phyloP scores from a whole-genome alignment of 192 early-diverging fungal species.

The Umbelopsis vinacea region DNA sequence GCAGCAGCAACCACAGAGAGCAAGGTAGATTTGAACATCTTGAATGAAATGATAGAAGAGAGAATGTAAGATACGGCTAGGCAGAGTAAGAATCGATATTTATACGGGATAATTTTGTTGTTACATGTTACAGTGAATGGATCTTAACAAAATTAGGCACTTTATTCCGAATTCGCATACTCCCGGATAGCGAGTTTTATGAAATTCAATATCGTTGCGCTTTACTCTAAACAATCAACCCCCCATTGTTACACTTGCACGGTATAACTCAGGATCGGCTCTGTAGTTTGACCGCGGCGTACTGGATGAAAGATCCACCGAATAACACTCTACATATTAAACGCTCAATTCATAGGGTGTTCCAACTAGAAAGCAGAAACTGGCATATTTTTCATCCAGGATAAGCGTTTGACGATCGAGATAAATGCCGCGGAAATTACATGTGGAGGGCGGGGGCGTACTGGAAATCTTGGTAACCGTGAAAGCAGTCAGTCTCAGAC shows the following conservation, averaged over 20 bases:
- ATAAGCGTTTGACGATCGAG: too few relatives aligned
- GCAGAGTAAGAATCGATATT: not conserved
- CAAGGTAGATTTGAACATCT: slow-evolving; percentile 15
- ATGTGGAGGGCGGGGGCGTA: too few relatives aligned
- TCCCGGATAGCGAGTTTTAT: not conserved
- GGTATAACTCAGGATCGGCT: too few relatives aligned
- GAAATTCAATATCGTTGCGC: not conserved
- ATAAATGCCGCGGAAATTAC: too few relatives aligned
- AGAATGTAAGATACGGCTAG: not conserved
- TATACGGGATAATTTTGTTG: not conserved
- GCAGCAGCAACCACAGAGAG: slow-evolving; percentile 15
- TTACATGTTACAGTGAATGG: not conserved
- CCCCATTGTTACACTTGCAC: slow-evolving; percentile 4
- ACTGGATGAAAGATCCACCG: too few relatives aligned
- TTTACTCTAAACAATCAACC: slow-evolving; percentile 10
- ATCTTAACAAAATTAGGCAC: slow-evolving; percentile 12
- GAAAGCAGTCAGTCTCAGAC: not conserved
- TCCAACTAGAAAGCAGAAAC: too few relatives aligned
- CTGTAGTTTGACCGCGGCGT: too few relatives aligned
- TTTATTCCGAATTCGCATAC: slow-evolving; percentile 13
- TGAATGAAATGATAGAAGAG: not conserved
- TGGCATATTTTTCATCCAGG: too few relatives aligned
- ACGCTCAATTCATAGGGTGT: too few relatives aligned
- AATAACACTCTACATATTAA: too few relatives aligned
- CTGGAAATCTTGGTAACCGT: too few relatives aligned